Base-by-base conservation (phyloP, 148 eudicot species). In the Talinum fruticosum region DNA sequence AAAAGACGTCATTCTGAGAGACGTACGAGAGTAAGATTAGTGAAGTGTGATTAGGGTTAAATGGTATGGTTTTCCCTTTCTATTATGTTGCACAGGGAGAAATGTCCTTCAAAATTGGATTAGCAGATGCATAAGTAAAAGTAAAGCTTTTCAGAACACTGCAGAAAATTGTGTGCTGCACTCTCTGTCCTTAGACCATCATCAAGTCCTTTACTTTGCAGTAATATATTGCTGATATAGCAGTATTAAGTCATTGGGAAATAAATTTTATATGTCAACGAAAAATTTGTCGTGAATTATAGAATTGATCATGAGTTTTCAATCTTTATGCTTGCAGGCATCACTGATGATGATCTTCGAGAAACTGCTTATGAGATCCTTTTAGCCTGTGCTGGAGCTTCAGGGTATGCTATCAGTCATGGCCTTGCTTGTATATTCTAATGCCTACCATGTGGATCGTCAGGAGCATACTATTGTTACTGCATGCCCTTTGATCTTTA, bases 351-450 rank as follows among this genome's bases (percentile, higher is more conserved):
- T 75, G 99, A 93, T 84, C 96, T 96, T 70, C 93, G 99, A 65
- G 99, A 96, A 87, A 89, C 93, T 79, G 95, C 99, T 53, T 96
- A 89, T 82, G 99, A 96, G 83, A 83, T 96, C 75, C 98, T 96
- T 72, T 89, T 96, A 76, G 97, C 95, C 73, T 93, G 96, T 85
- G 99, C 99, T 79, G 99, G 99, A 75, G 98, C 98, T 88, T 87
- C 98, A 76, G 99, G 99, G 99, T 96, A 93, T 82, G 82, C 47
- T 69, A 24, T 66, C 59, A 68, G 21, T 45, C 61, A 59, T 83
- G 61, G 68, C 73, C 70, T 85, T 66, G 68, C 53, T 80, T 59
- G 37, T 68, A 75, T 75, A 44, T 30, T 41, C 28, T 68, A 72
- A 61, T 68, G 64, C 21, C 66, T 21, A 23, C 49, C 47, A 71